Evolutionary conservation across 495 filamentous ascomycete genomes (phyloP), one percentile per base, ranked within the genome.

Genomic region (Xylaria flabelliformis): DNA sequence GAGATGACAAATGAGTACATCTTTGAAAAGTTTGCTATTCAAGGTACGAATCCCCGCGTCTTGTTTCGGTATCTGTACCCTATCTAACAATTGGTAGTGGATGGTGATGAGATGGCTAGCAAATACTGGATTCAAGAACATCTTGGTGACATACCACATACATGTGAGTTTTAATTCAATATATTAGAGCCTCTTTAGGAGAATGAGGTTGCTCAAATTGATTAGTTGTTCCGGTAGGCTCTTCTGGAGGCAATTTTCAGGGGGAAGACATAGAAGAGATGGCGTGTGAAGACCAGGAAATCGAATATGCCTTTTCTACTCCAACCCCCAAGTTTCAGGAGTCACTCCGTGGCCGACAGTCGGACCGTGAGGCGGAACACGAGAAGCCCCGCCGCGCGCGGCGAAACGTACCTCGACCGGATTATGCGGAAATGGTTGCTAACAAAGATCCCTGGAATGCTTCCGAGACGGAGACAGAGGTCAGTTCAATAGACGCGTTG

Each of bases 111-210:
- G 46, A 69, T 79, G 74, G 76, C 73, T 13, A 76, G 74, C 55
- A 78, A 76, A 65, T 78, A 79, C 58, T 79, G 77, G 77, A 74
- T 79, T 17, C 75, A 70, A 51, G 76, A 78, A 61, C 77, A 79
- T 68, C 72, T 78, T 32, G 73, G 76, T 19, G 39, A 72, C 42
- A 56, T 64, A 10, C 77, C 76, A 26, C 77, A 79, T 34, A 79
- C 74, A 17, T 79, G 77, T 79, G 62, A 48, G 77, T 76, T 64
- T 0, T 32, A 26, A 8, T 21, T 53, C 17, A 36, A 51, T 44
- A 26, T n/a, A 53, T 53, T 26, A 5, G 32, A 8, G 9, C 24
- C 21, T 29, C 56, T 19, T 29, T 10, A 63, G 36, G 55, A 2
- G 44, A 42, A 41, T 24, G 32, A 2, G 21, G 4, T 50, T 59